phyloP scores from a whole-genome alignment of 306 rosid genomes.

The Lotus japonicus region DNA sequence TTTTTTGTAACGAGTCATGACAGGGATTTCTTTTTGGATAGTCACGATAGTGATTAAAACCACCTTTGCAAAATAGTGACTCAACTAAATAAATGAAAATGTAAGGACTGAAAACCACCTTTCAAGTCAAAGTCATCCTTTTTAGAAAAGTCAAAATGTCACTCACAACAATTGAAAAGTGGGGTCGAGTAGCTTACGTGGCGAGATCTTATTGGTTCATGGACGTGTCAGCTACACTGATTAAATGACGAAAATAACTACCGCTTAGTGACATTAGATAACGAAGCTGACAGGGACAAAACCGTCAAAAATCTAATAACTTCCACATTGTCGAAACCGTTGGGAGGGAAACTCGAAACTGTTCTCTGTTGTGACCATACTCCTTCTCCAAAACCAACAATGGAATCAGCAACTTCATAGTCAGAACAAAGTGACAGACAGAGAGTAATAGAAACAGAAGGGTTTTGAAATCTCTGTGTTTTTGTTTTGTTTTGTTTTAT shows the following conservation, averaged over 20 bases:
- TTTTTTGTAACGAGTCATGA: no score
- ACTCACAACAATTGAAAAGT: not conserved
- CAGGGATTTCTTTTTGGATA: no score
- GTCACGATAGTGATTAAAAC: no score
- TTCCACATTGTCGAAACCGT: conserved; percentile 25
- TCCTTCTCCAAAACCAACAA: conserved; percentile 18
- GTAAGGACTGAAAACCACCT: no score
- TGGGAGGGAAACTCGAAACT: conserved; percentile 23
- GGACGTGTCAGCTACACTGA: conserved; percentile 33
- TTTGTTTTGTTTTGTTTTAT: not conserved
- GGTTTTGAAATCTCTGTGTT: not conserved
- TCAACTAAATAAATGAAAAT: no score
- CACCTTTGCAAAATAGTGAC: no score
- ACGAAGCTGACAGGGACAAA: not conserved
- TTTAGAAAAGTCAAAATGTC: not conserved
- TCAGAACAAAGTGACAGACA: not conserved
- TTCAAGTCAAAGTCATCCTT: no score
- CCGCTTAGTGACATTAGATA: no score
- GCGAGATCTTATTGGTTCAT: conserved; percentile 29
- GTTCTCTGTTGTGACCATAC: not conserved
- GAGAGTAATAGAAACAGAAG: not conserved
- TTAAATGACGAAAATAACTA: conserved; percentile 24
- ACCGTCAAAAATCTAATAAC: conserved; percentile 23
- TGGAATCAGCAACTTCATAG: not conserved
- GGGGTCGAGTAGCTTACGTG: conserved; percentile 26